Conservation (phyloP, 306 rosid genomes). For the Cicer yamashitae region DNA sequence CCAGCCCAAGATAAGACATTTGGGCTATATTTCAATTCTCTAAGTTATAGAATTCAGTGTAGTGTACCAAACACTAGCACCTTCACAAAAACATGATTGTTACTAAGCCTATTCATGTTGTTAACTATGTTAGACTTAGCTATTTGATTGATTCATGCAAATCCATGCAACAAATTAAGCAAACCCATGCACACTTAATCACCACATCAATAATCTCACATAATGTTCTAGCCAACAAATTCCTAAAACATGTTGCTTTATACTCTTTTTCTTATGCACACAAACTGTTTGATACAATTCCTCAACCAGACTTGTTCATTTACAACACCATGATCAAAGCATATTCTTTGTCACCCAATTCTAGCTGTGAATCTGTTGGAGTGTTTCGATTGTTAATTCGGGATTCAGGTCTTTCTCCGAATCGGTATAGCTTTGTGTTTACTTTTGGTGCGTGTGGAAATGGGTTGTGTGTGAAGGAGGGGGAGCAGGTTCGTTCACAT, state of each 20-base stretch:
- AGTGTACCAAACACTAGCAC: neutral
- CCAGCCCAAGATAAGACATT: neutral
- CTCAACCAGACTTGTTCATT: constrained; percentile 60
- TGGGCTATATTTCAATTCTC: neutral
- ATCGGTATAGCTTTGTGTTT: constrained; percentile 64
- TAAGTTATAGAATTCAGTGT: neutral
- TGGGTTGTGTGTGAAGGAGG: constrained; percentile 56
- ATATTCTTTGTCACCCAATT: constrained; percentile 51
- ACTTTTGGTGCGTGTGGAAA: constrained; percentile 62
- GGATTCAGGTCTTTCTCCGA: constrained; percentile 44
- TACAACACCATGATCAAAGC: constrained; percentile 67
- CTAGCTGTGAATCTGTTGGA: constrained; percentile 45
- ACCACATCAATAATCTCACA: constrained; percentile 53
- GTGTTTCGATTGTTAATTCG: constrained; percentile 46
- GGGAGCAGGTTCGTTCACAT: constrained; percentile 61
- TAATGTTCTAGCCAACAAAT: constrained; percentile 50
- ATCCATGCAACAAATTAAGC: constrained; percentile 58
- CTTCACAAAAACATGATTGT: constrained; percentile 47
- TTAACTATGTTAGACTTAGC: constrained; percentile 37
- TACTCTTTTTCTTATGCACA: constrained; percentile 59
- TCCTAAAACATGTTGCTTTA: constrained; percentile 47
- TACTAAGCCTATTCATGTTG: constrained; percentile 34
- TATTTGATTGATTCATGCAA: constrained; percentile 56
- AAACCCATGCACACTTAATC: constrained; percentile 59
- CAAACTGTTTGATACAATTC: constrained; percentile 62